Conservation (phyloP, 768 basidiomycete species). For the Boletus reticuloceps region DNA sequence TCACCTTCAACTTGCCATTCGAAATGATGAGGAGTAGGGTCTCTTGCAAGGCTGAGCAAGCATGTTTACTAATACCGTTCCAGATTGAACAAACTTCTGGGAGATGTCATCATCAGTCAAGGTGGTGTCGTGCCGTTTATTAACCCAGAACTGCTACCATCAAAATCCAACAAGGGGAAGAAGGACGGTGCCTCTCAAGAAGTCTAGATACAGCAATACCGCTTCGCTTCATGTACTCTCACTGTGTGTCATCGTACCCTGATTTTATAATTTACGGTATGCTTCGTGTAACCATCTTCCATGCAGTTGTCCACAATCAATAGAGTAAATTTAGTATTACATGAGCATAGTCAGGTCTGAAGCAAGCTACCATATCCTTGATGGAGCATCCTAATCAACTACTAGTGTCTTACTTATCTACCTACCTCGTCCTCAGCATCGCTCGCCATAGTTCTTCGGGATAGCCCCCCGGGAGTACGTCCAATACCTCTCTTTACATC, state of each 20-base stretch:
- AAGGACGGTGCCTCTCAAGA: conserved; percentile 51
- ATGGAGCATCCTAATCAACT: not conserved
- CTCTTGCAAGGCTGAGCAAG: not conserved
- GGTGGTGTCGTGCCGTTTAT: conserved; percentile 77
- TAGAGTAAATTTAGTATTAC: too few species aligned
- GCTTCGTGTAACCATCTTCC: conserved; percentile 18
- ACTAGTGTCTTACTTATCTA: conserved; percentile 30
- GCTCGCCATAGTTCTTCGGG: conserved; percentile 78
- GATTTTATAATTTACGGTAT: conserved; percentile 32
- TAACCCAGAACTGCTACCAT: conserved; percentile 45
- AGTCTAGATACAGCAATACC: conserved; percentile 33
- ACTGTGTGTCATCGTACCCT: conserved; percentile 24
- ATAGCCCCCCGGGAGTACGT: conserved; percentile 47
- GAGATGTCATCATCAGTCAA: conserved; percentile 66
- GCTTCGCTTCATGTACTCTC: conserved; percentile 3
- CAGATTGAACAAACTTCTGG: conserved; percentile 57
- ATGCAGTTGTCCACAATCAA: too few species aligned
- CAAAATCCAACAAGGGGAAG: conserved; percentile 46
- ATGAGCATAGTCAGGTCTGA: not conserved
- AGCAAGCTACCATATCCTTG: not conserved
- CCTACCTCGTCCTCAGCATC: conserved; percentile 78
- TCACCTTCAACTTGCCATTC: conserved; percentile 72
- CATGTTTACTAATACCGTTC: not conserved
- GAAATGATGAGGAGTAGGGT: conserved; percentile 70
- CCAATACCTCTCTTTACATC: conserved; percentile 42